Evolutionary conservation across 2,329 filamentous ascomycete genomes (phyloP), one percentile per base, ranked within the genome.

Genomic region (Cercospora sp.): DNA sequence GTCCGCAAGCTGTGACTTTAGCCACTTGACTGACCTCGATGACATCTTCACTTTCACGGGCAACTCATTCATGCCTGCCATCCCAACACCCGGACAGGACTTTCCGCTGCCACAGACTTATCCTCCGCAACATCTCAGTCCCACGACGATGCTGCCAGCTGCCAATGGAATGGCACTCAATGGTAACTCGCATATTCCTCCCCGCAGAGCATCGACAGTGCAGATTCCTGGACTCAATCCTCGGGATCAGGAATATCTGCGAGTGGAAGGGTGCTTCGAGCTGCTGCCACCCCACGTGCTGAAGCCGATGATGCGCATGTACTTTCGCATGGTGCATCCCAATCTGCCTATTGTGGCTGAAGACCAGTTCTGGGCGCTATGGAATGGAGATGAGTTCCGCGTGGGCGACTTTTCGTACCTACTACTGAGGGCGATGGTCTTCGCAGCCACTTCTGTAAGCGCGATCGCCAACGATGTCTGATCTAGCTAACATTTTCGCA

Each of bases 41-140:
- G 71, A 73, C 18, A 71, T 73, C 20, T 73, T 73, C 53, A 68
- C 71, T 26, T 73, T 70, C 57, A 73, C 71, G 26, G 71, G 68
- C 6, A 70, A 72, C 33, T 67, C 70, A 2, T 72, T 70, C 60
- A 63, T 71, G 59, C 64, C 67, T 40, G 59, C 70, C 18, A 65
- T 68, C 7, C 66, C 59, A n/a, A 68, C 66, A 13, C 64, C 55
- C 13, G 64, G 64, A 31, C 60, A 62, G 31, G 68, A 68, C 36
- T 68, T 68, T 10, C 64, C 64, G 16, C 67, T 64, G 36, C 67
- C 63, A n/a, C 64, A 65, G 45, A 63, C 69, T 10, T 69, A 66
- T 42, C 62, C 59, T 20, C 66, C 68, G 28, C 69, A 59, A 12
- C 65, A 58, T 18, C 53, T 69, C 28, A 69, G 67, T 45, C 66